phyloP scores from a whole-genome alignment of 2,329 filamentous ascomycete species.

The Talaromyces albobiverticillius region DNA sequence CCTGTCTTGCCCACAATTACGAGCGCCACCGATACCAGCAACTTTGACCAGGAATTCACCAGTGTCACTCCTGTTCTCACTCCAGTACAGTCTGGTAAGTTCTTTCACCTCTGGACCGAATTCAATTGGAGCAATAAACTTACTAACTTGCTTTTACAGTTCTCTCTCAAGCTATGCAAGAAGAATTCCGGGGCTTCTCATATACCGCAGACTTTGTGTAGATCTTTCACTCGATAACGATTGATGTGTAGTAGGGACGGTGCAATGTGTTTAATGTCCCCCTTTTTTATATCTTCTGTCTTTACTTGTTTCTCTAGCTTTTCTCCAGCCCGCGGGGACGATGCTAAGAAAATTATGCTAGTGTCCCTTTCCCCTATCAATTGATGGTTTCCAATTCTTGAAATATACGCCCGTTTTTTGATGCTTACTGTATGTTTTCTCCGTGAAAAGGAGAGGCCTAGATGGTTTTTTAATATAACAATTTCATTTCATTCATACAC shows the following conservation, averaged over 20 bases:
- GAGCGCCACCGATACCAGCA: constrained; percentile 95
- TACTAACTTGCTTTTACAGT: constrained; percentile 53
- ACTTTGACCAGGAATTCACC: constrained; percentile 98
- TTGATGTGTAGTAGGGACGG: not conserved
- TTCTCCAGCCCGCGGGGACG: not conserved
- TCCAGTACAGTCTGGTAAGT: constrained; percentile 92
- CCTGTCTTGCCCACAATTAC: constrained; percentile 90
- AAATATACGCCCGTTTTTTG: constrained; percentile 10
- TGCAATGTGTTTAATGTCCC: constrained; percentile 3
- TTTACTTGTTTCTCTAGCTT: not conserved
- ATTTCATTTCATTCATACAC: not conserved
- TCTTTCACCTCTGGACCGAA: not conserved
- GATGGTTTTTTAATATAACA: constrained; percentile 8
- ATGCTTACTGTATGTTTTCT: constrained; percentile 4
- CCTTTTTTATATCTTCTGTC: not conserved
- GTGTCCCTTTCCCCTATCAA: not conserved
- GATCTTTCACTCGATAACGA: constrained; percentile 20
- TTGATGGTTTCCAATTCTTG: constrained; percentile 9
- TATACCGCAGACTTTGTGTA: constrained; percentile 90
- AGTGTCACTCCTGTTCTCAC: constrained; percentile 97
- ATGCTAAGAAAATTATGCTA: constrained; percentile 1
- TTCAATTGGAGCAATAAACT: constrained; percentile 13
- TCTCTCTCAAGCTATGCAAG: constrained; percentile 96
- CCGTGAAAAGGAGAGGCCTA: constrained; percentile 2
- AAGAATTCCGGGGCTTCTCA: constrained; percentile 98